These are phyloP conservation scores for Pythium sp. DNA, from an alignment of 352 stramenopile species.

Conservation along the genomic window DNA sequence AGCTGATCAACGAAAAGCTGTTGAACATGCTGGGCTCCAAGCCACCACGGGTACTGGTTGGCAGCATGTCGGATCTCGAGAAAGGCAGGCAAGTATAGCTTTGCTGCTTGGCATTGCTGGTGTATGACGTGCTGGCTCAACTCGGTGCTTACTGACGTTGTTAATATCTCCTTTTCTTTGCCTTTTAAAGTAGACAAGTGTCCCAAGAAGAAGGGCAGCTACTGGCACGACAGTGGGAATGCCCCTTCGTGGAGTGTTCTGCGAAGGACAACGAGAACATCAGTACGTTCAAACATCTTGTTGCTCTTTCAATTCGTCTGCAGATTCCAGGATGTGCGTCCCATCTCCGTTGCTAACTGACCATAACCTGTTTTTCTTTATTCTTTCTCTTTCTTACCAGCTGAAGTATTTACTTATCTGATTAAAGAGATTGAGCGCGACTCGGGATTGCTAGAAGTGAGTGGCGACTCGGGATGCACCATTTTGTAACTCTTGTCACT, in stretches of 20 bases:
- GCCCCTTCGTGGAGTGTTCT: slow-evolving; percentile 95
- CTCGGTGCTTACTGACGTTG: slow-evolving; percentile 2
- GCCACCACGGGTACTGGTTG: slow-evolving; percentile 92
- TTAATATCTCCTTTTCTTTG: background rate
- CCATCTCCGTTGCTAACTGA: slow-evolving; percentile 13
- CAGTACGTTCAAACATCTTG: slow-evolving; percentile 42
- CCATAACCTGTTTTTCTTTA: slow-evolving; percentile 5
- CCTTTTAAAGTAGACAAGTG: slow-evolving; percentile 54
- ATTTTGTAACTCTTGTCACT: slow-evolving; percentile 60
- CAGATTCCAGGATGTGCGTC: background rate
- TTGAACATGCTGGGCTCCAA: slow-evolving; percentile 93
- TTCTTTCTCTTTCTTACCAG: slow-evolving; percentile 25
- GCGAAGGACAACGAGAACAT: slow-evolving; percentile 91
- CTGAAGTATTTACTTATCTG: slow-evolving; percentile 89
- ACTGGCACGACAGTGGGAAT: slow-evolving; percentile 88
- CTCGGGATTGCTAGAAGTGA: slow-evolving; percentile 83
- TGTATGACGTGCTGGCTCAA: background rate
- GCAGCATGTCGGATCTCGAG: slow-evolving; percentile 94
- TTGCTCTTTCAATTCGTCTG: slow-evolving; percentile 4
- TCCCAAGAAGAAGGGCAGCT: slow-evolving; percentile 82
- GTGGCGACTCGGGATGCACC: slow-evolving; percentile 62
- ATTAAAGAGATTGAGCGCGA: slow-evolving; percentile 90
- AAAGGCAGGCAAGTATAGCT: slow-evolving; percentile 71
- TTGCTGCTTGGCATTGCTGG: background rate
- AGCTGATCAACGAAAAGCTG: slow-evolving; percentile 93